Evolutionary conservation across 768 basidiomycete genomes (phyloP), one percentile per base, ranked within the genome.

Genomic region (Hericium erinaceus): DNA sequence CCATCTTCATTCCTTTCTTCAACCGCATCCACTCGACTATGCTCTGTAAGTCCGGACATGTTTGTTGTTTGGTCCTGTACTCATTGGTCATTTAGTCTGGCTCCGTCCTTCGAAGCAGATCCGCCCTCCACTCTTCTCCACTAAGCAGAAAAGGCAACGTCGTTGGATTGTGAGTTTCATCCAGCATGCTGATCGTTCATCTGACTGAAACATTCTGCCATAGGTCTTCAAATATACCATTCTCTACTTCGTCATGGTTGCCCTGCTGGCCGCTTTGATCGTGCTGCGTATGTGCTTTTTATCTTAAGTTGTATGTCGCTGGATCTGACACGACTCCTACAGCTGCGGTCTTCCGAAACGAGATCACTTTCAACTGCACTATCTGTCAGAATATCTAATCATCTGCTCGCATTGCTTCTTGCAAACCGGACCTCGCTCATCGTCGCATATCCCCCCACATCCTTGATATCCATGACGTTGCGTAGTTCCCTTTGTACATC

Each of bases 31-130:
- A 99, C 69, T 89, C 94, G 16, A 95, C 85, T 52, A 77, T 93
- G 66, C 80, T 63, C 15, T 63, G 62, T 63, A 50, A 57, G 62
- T 26, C 26, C 50, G 49, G 20, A 39, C 15, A 12, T 40, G 13
- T 18, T 4, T 22, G n/a, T 10, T 41, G 11, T 8, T 24, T 22
- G 28, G 4, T 46, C 37, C 10, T 15, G 18, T 57, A 48, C 60
- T 61, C 10, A 63, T 9, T 41, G 15, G 11, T 39, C 55, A 22
- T 56, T 10, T 57, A 92, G 89, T 98, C 78, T 98, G 97, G 95
- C 79, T 98, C 51, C 87, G 91, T 48, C 92, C 92, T 2, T 92
- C 90, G 50, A 93, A 92, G 74, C 93, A 95, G 72, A 95, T 95
- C 60, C 87, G 92, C 39, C 78, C 94, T 20, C 93, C 94, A 11